Evolutionary conservation across 1,139 yeast genomes (phyloP), one percentile per base, ranked within the genome.

Genomic region (Pichia sp.): DNA sequence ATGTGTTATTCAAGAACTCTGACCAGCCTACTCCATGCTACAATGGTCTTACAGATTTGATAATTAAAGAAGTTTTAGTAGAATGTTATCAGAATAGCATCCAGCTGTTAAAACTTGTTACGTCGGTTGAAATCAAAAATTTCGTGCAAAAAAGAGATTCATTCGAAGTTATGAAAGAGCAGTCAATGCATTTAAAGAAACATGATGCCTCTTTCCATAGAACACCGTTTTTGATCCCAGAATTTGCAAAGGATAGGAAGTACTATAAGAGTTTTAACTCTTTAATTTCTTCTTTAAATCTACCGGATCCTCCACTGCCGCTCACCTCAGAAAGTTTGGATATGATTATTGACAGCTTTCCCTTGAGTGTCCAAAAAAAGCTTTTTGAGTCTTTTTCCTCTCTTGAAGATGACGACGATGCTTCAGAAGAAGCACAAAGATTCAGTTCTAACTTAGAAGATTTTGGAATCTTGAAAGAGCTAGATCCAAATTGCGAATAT

Each of bases 201-300:
- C 87, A 88, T 64, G 99, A 93, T 72, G 87, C 89, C 0, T 92
- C 96, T 0, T 90, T 81, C 61, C 95, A 88, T 62, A 72, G 99
- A 52, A 74, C 83, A 26, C 85, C 95, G 0, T 90, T 90, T 65
- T 68, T 92, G 41, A 69, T 92, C 16, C 78, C 79, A 8, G 76
- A 75, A 11, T 76, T 78, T 19, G 70, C 73, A 19, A 58, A 67
- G 40, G 63, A 65, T 48, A 45, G 60, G 16, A 66, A 70, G 0
- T 87, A 85, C 62, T 67, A 72, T 13, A 72, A 73, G 23, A 73
- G 77, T 1, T 74, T 69, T 62, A 83, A 85, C 0, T 72, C 81
- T n/a, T 76, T 85, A n/a, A 69, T 75, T 13, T 84, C 90, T 0
- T 79, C 89, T 0, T 72, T 85, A 10, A 77, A 92, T 0, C 63